These are phyloP conservation scores for Suhomyces pyralidae DNA, from an alignment of 805 yeast genomes.

Conservation along the genomic window DNA sequence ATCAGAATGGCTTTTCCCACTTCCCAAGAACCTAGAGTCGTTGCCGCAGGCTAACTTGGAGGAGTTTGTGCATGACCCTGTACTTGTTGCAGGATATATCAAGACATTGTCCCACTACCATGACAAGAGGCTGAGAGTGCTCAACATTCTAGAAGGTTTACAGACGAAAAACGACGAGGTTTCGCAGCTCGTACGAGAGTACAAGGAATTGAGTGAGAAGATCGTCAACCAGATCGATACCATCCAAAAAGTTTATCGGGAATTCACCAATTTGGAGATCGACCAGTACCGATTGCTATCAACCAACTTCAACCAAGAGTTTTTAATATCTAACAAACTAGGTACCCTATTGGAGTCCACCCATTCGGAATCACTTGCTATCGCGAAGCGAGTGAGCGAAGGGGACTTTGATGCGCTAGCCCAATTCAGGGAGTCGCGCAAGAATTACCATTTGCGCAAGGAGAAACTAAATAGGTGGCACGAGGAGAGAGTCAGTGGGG, in stretches of 20 bases:
- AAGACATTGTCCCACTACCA: constrained; percentile 22
- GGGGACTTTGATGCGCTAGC: constrained; percentile 18
- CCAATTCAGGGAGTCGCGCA: constrained; percentile 22
- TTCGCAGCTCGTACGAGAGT: constrained; percentile 21
- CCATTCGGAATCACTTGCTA: constrained; percentile 19
- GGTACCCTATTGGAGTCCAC: constrained; percentile 20
- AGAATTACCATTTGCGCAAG: constrained; percentile 30
- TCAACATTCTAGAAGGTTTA: constrained; percentile 11
- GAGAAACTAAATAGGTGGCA: constrained; percentile 43
- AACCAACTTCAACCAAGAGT: constrained; percentile 33
- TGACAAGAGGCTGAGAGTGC: constrained; percentile 9
- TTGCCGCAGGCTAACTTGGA: constrained; percentile 27
- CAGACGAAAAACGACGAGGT: constrained; percentile 2
- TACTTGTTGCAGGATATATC: constrained; percentile 30
- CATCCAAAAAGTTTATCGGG: constrained; percentile 25
- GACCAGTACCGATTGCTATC: constrained; percentile 38
- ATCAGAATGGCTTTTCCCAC: constrained; percentile 17
- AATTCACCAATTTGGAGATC: constrained; percentile 34
- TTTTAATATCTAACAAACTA: constrained; percentile 27
- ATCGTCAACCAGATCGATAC: constrained; percentile 24
- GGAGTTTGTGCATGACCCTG: constrained; percentile 26
- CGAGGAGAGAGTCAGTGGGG: constrained; percentile 43
- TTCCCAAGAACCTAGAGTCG: constrained; percentile 27
- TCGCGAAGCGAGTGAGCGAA: constrained; percentile 15
- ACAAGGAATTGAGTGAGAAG: constrained; percentile 15